These are phyloP conservation scores for Wickerhamiella kurtzmanii DNA, from an alignment of 805 yeast genomes.

Conservation along the genomic window DNA sequence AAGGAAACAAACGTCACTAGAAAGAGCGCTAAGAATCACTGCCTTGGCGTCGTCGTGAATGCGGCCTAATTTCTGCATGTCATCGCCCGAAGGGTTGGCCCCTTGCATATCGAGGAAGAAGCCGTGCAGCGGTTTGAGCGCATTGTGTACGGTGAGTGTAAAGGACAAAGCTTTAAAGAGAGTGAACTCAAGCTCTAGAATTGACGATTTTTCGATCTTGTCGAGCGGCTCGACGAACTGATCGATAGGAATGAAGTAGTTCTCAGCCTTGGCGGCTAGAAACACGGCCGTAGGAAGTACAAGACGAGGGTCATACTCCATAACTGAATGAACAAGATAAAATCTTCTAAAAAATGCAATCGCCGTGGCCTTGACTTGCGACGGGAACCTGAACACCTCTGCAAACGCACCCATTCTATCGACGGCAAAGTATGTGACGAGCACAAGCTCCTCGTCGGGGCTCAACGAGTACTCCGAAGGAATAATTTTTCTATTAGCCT, in stretches of 20 bases:
- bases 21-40: slow-evolving; percentile 50
- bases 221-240: slow-evolving; percentile 60
- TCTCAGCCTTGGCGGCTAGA: slow-evolving; percentile 86
- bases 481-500: slow-evolving; percentile 35
- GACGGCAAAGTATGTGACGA: slow-evolving; percentile 53
- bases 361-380: slow-evolving; percentile 81
- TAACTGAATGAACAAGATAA: slow-evolving; percentile 63
- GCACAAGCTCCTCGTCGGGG: slow-evolving; percentile 54
- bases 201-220: slow-evolving; percentile 37
- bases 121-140: slow-evolving; percentile 83
- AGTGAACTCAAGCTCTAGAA: slow-evolving; percentile 66
- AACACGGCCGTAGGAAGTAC: slow-evolving; percentile 70
- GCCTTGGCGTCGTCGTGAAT: slow-evolving; percentile 59
- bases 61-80: slow-evolving; percentile 41
- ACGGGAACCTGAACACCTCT: slow-evolving; percentile 62
- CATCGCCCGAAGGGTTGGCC: slow-evolving; percentile 32
- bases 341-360: slow-evolving; percentile 69
- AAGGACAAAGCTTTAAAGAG: slow-evolving; percentile 63
- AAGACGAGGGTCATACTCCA: slow-evolving; percentile 79
- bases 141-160: slow-evolving; percentile 76
- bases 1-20: slow-evolving; percentile 62
- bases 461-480: slow-evolving; percentile 34
- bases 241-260: slow-evolving; percentile 73
- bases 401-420: slow-evolving; percentile 60
- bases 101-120: slow-evolving; percentile 79